A percentile compares a stretch with the other conserved stretches of the same genome.
phyloP scores from a whole-genome alignment of 1,284 basidiomycete genomes.

The Irpex sp. region DNA sequence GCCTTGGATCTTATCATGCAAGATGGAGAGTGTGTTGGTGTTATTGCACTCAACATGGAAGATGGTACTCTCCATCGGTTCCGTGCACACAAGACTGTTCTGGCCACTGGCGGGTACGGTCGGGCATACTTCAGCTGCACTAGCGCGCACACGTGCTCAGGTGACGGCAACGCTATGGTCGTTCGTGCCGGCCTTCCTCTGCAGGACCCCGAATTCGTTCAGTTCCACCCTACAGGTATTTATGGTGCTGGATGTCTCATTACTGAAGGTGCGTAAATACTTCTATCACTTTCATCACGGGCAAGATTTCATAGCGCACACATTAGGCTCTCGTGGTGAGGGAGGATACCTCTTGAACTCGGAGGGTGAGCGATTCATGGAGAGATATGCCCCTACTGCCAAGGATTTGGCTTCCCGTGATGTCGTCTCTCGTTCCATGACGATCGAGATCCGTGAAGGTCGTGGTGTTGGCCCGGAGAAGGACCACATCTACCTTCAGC shows the following conservation, averaged over 20 bases:
- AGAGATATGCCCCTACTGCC: slow-evolving; percentile 98
- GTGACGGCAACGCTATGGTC: slow-evolving; percentile 99
- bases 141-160: slow-evolving; percentile 97
- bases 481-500: slow-evolving; percentile 96
- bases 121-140: slow-evolving; percentile 99
- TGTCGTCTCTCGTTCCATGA: slow-evolving; percentile 99
- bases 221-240: slow-evolving; percentile 99
- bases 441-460: slow-evolving; percentile 97
- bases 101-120: slow-evolving; percentile 98
- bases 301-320: not conserved
- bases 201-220: slow-evolving; percentile 98
- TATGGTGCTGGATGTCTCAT: slow-evolving; percentile 99
- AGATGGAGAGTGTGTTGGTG: slow-evolving; percentile 98
- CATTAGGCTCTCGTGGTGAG: slow-evolving; percentile 92
- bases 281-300: not conserved
- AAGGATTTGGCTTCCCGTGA: slow-evolving; percentile 99
- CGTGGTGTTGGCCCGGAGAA: slow-evolving; percentile 99
- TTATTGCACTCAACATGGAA: slow-evolving; percentile 99
- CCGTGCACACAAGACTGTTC: slow-evolving; percentile 96
- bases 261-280: slow-evolving; percentile 74
- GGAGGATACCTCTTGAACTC: slow-evolving; percentile 99
- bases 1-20: slow-evolving; percentile 98
- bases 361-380: slow-evolving; percentile 99
- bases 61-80: slow-evolving; percentile 99
- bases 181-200: slow-evolving; percentile 94